Conservation (phyloP, 1,139 yeast species). For the Scheffersomyces cryptocercus region DNA sequence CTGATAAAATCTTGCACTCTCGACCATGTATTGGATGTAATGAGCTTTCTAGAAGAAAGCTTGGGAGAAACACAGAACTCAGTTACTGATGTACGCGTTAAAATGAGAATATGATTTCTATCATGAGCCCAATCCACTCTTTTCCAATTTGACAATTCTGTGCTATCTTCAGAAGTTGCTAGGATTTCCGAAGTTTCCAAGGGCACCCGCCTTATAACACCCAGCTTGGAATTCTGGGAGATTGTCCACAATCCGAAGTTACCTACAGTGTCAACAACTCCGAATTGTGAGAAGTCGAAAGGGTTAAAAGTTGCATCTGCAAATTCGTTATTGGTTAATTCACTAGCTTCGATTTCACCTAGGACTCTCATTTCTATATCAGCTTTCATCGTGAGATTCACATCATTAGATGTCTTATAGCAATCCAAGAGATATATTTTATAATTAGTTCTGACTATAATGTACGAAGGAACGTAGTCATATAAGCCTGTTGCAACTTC, state of each 20-base stretch:
- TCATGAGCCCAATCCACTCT: slow-evolving; percentile 47
- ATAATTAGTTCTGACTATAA: slow-evolving; percentile 27
- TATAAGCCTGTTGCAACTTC: slow-evolving; percentile 19
- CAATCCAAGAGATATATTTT: slow-evolving; percentile 28
- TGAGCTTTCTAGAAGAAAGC: slow-evolving; percentile 28
- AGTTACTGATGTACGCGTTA: slow-evolving; percentile 48
- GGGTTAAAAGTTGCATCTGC: slow-evolving; percentile 51
- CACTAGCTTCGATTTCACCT: slow-evolving; percentile 21
- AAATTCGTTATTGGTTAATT: slow-evolving; percentile 33
- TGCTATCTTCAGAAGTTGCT: slow-evolving; percentile 37
- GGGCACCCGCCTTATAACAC: not conserved
- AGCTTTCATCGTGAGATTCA: slow-evolving; percentile 3
- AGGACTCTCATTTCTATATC: slow-evolving; percentile 18
- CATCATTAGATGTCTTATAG: slow-evolving; percentile 6
- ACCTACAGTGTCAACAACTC: slow-evolving; percentile 54
- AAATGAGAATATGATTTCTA: slow-evolving; percentile 32
- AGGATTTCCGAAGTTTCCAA: slow-evolving; percentile 6
- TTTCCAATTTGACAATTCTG: slow-evolving; percentile 60
- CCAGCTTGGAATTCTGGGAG: not conserved
- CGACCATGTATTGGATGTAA: slow-evolving; percentile 62
- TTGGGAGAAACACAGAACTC: slow-evolving; percentile 23
- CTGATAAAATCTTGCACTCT: slow-evolving; percentile 44
- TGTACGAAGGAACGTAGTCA: slow-evolving; percentile 19
- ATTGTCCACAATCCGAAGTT: slow-evolving; percentile 47
- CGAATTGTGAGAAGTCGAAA: slow-evolving; percentile 36